phyloP scores from a whole-genome alignment of 2,329 filamentous ascomycete species.

The Verticillium isaacii region DNA sequence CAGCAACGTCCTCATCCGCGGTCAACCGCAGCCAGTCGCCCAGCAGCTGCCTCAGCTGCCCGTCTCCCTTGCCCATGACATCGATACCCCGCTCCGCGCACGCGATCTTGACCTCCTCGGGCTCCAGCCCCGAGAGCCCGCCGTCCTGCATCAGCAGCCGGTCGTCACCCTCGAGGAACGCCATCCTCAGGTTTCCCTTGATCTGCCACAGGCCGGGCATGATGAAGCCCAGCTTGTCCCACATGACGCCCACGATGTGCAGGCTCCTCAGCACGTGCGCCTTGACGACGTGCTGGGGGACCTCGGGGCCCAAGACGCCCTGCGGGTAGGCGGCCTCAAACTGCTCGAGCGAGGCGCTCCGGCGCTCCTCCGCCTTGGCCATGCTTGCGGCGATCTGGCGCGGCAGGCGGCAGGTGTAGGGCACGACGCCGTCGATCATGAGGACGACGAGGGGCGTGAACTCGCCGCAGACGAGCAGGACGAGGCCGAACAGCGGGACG shows the following conservation, averaged over 20 bases:
- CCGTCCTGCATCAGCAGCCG: slow-evolving; percentile 59
- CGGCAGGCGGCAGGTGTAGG: slow-evolving; percentile 79
- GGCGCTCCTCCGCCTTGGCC: slow-evolving; percentile 48
- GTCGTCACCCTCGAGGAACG: slow-evolving; percentile 69
- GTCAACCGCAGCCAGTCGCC: slow-evolving; percentile 44
- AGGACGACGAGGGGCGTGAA: slow-evolving; percentile 78
- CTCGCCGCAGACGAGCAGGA: slow-evolving; percentile 78
- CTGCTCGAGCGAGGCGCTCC: slow-evolving; percentile 43
- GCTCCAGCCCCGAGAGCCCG: slow-evolving; percentile 52
- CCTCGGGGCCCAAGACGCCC: slow-evolving; percentile 27
- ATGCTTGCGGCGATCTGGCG: slow-evolving; percentile 59
- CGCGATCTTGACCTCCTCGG: slow-evolving; percentile 63
- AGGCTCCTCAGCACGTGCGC: slow-evolving; percentile 36
- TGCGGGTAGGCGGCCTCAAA: slow-evolving; percentile 26
- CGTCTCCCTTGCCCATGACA: slow-evolving; percentile 51
- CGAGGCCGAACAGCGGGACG: slow-evolving; percentile 70
- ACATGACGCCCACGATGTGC: slow-evolving; percentile 39
- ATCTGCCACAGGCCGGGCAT: slow-evolving; percentile 47
- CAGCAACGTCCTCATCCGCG: slow-evolving; percentile 26
- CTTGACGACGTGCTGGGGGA: slow-evolving; percentile 13
- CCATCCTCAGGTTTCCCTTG: slow-evolving; percentile 48
- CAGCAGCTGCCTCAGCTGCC: slow-evolving; percentile 44
- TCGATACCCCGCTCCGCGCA: slow-evolving; percentile 65
- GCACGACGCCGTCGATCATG: slow-evolving; percentile 65
- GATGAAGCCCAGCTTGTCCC: slow-evolving; percentile 44